Evolutionary conservation across 2,329 filamentous ascomycete species (phyloP).

Genomic region (Sarocladiaceae sp.): DNA sequence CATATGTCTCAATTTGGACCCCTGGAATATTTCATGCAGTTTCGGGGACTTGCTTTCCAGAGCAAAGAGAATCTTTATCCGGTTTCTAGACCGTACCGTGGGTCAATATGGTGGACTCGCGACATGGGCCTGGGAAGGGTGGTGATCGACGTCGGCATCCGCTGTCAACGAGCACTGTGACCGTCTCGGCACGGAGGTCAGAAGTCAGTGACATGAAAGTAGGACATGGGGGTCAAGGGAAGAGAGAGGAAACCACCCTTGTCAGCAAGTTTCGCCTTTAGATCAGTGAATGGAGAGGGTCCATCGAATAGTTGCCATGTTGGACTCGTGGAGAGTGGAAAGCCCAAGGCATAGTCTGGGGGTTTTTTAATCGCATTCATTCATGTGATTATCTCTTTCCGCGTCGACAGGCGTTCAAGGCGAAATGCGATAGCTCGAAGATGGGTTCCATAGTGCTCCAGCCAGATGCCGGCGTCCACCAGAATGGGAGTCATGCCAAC

Average conservation of each 20-base stretch:
- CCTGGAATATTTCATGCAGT: background rate
- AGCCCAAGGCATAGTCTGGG: too few species aligned
- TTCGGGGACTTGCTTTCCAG: background rate
- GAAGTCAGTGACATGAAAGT: background rate
- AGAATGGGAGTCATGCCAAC: background rate
- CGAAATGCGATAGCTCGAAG: too few species aligned
- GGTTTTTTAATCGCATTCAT: too few species aligned
- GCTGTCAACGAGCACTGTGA: background rate
- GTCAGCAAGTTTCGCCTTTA: background rate
- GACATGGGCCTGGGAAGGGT: background rate
- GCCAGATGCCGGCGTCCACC: background rate
- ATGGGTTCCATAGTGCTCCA: conserved; percentile 3
- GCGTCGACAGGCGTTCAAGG: too few species aligned
- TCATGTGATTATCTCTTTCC: background rate
- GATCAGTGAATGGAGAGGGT: background rate
- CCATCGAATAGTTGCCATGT: background rate
- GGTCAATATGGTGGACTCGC: conserved; percentile 1
- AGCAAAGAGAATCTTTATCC: background rate
- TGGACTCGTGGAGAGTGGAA: too few species aligned
- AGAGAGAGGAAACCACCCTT: background rate
- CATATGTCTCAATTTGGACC: background rate
- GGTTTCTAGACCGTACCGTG: background rate
- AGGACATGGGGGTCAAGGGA: too few species aligned
- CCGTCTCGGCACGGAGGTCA: background rate
- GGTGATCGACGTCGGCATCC: background rate